Percentiles rank a stretch among this genome's conserved stretches.
Evolutionary conservation across 108 stramenopile species (phyloP).

Genomic region (Mayamaea pseudoterrestris): DNA sequence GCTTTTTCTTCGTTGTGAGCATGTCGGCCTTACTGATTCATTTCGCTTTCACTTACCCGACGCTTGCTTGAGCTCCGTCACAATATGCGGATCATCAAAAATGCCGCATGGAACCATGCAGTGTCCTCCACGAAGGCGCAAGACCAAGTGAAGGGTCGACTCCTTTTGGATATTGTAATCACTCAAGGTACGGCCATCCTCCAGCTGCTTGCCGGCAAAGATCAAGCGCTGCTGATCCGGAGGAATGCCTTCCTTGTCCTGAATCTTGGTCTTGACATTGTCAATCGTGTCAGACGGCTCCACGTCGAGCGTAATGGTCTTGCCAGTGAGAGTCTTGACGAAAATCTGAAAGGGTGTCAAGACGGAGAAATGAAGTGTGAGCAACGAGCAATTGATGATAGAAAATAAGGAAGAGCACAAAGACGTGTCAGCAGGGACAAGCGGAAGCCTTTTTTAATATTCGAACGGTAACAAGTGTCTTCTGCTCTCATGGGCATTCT

Average conservation of each 20-base stretch:
- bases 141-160: conserved; percentile 90
- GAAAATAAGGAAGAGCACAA: too few relatives aligned
- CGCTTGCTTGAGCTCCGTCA: conserved; percentile 34
- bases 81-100: conserved; percentile 68
- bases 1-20: too few relatives aligned
- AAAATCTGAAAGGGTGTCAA: conserved; percentile 60
- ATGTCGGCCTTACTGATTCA: too few relatives aligned
- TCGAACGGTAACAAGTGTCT: too few relatives aligned
- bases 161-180: conserved; percentile 98
- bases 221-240: conserved; percentile 94
- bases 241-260: conserved; percentile 99
- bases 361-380: too few relatives aligned
- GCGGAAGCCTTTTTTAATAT: too few relatives aligned
- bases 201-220: conserved; percentile 93
- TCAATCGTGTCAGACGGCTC: conserved; percentile 98
- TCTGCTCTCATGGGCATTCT: too few relatives aligned
- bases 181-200: conserved; percentile 83
- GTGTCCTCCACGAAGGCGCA: conserved; percentile 83
- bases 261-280: conserved; percentile 98
- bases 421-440: too few relatives aligned
- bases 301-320: conserved; percentile 85
- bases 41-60: too few relatives aligned
- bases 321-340: conserved; percentile 95
- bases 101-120: conserved; percentile 77
- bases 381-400: too few relatives aligned